Percentiles rank a stretch among this genome's conserved stretches.
Conservation (phyloP, 345 rosid species). For the Populus davidiana region DNA sequence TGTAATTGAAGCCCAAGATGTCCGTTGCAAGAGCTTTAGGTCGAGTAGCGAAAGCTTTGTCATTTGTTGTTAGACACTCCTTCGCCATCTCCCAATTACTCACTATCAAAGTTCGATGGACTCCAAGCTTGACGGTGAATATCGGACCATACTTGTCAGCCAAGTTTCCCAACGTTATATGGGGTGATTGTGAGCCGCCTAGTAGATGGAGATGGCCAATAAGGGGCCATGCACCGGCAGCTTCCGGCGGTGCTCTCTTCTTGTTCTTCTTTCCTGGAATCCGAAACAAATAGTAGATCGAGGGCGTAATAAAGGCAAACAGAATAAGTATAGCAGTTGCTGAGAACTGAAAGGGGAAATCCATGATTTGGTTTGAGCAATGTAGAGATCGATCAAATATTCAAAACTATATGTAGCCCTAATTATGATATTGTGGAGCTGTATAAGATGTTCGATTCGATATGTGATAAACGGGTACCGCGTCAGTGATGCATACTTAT, state of each 20-base stretch:
- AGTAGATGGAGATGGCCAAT: conserved; percentile 15
- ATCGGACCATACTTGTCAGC: conserved; percentile 33
- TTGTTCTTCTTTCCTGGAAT: background rate
- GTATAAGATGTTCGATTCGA: too few relatives aligned
- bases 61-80: conserved; percentile 36
- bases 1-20: conserved; percentile 16
- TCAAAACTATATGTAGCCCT: too few relatives aligned
- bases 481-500: too few relatives aligned
- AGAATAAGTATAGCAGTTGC: background rate
- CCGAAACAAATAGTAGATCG: background rate
- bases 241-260: background rate
- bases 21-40: conserved; percentile 17
- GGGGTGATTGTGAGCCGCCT: conserved; percentile 25
- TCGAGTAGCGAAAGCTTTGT: conserved; percentile 23
- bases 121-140: conserved; percentile 35
- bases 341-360: background rate
- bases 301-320: background rate
- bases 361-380: background rate
- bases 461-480: too few relatives aligned
- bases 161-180: conserved; percentile 28
- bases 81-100: conserved; percentile 29
- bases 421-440: too few relatives aligned
- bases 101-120: conserved; percentile 21
- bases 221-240: conserved; percentile 10
- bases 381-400: too few relatives aligned